Evolutionary conservation across 2,329 filamentous ascomycete species (phyloP), one percentile per base, ranked within the genome.

Genomic region (Hypoxylon sp.): DNA sequence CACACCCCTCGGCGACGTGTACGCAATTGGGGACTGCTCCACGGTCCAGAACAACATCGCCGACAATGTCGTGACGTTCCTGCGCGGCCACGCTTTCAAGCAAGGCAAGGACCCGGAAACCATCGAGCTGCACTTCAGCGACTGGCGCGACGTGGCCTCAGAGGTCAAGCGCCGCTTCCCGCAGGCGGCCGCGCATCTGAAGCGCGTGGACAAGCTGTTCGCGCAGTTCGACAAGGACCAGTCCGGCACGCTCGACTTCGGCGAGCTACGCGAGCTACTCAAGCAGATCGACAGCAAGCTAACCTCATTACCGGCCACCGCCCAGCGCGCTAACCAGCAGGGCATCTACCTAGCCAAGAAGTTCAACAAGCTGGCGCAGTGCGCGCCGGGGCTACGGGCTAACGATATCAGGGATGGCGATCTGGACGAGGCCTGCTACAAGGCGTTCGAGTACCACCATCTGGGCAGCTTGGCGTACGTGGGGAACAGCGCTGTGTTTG

Each of bases 41-140:
- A 99, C 97, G 0, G 95, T 99, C 0, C 97, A 99, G 78, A 99
- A 99, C 84, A 99, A 99, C 74, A 86, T 98, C 1, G 93, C 94
- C 2, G 93, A 97, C 76, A 91, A 98, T 81, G 91, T 99, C 74
- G 87, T 98, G 52, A 91, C 89, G 19, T 99, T 98, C 82, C 87
- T 99, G 10, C 93, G 94, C 68, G 93, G 90, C 15, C 86, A 97
- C 2, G 94, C 96, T 8, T 98, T 92, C 90, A 95, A 97, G 80
- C 93, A 92, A 71, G 95, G 94, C 78, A 92, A 92, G 75, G 92
- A 98, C 75, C 95, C 95, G 0, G 90, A 97, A 78, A 92, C 89
- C n/a, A 86, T 98, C 65, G 89, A 95, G 47, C 87, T 99, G 39
- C 91, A 89, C 57, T 99, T 97, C 81, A 83, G 84, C 29, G 94